Percentiles rank a stretch among this genome's conserved stretches.
Evolutionary conservation across 768 basidiomycete genomes (phyloP).

Genomic region (Leucosporidium scottii): DNA sequence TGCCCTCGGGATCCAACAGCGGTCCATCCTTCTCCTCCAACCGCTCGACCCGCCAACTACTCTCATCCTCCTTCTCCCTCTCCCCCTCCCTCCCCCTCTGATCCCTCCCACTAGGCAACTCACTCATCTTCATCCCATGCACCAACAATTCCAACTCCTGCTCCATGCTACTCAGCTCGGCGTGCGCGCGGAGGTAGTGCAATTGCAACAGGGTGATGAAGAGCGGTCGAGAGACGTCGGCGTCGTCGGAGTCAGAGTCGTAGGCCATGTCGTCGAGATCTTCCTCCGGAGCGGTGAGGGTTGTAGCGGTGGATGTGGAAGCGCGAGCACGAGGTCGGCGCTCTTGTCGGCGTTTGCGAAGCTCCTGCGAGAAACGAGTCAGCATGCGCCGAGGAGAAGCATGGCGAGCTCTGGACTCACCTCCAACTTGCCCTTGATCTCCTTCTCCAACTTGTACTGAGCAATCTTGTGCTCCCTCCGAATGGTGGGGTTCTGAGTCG

Average conservation of each 20-base stretch:
- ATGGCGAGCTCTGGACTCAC: constrained; percentile 44
- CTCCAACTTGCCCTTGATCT: constrained; percentile 58
- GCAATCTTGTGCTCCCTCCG: constrained; percentile 82
- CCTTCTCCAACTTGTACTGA: constrained; percentile 72
- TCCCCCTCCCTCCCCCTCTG: constrained; percentile 43
- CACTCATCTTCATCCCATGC: constrained; percentile 64
- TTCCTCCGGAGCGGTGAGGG: background rate
- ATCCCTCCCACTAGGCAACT: constrained; percentile 48
- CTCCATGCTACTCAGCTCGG: constrained; percentile 32
- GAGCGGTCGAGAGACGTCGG: constrained; percentile 33
- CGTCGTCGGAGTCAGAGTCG: constrained; percentile 22
- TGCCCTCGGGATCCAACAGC: constrained; percentile 15
- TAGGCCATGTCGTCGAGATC: constrained; percentile 25
- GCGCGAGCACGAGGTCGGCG: constrained; percentile 8
- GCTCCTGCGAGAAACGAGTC: constrained; percentile 1
- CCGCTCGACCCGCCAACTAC: constrained; percentile 34
- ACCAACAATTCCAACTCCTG: constrained; percentile 39
- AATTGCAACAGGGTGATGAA: constrained; percentile 30
- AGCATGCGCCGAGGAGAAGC: background rate
- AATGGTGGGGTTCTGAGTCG: constrained; percentile 57
- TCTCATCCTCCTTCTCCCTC: constrained; percentile 49
- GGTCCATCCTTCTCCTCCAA: constrained; percentile 2
- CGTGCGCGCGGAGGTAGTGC: constrained; percentile 33
- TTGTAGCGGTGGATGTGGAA: constrained; percentile 1
- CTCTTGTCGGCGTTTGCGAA: constrained; percentile 4